phyloP scores from a whole-genome alignment of 2,329 filamentous ascomycete genomes.

The Knoxdaviesia proteae region DNA sequence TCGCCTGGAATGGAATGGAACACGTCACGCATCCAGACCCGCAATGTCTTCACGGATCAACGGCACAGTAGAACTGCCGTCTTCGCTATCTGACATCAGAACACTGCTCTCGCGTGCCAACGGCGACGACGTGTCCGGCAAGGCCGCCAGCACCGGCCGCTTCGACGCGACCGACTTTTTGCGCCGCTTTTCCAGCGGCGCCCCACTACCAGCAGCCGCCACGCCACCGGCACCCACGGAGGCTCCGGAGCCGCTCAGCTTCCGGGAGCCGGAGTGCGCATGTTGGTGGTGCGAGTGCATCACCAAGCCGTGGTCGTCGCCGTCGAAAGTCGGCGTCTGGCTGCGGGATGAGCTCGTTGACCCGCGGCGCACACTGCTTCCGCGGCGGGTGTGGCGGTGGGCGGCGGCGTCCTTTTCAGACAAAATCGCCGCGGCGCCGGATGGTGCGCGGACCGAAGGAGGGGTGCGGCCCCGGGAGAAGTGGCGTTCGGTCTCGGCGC shows the following conservation, averaged over 20 bases:
- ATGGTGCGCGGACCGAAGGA: not conserved
- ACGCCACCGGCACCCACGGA: not conserved
- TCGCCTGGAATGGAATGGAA: too few relatives aligned
- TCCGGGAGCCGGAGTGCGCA: too few relatives aligned
- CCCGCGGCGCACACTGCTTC: slow-evolving; percentile 28
- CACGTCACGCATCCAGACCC: too few relatives aligned
- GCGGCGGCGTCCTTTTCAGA: too few relatives aligned
- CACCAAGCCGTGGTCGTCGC: slow-evolving; percentile 17
- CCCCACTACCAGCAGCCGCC: not conserved
- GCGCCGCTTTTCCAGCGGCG: not conserved
- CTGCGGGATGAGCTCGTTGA: slow-evolving; percentile 30
- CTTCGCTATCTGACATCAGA: too few relatives aligned
- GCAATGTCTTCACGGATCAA: too few relatives aligned
- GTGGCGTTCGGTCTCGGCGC: slow-evolving; percentile 12
- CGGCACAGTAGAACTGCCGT: too few relatives aligned
- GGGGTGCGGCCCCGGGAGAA: slow-evolving; percentile 4
- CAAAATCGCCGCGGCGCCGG: too few relatives aligned
- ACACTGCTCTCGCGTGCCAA: slow-evolving; percentile 2
- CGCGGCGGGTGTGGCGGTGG: slow-evolving; percentile 15
- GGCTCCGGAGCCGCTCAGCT: too few relatives aligned
- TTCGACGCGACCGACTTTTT: not conserved
- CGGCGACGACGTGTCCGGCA: slow-evolving; percentile 1
- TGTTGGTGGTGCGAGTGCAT: slow-evolving; percentile 2
- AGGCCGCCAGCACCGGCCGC: not conserved
- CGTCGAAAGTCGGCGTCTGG: slow-evolving; percentile 25